Conservation (phyloP, 805 yeast species). For the Nakazawaea pomicola region DNA sequence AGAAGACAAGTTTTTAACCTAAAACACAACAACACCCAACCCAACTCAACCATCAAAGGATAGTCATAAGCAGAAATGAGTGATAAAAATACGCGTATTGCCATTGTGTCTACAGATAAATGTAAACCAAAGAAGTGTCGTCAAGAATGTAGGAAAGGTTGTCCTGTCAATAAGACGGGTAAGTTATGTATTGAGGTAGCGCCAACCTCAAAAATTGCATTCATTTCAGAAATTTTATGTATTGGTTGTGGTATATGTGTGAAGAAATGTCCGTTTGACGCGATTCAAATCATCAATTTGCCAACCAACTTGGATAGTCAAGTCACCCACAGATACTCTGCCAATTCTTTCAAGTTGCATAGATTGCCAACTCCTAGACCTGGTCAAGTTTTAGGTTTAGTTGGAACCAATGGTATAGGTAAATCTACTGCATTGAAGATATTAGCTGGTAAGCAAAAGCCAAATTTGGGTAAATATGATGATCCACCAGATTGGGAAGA, state of each 20-base stretch:
- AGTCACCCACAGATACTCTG: slow-evolving; percentile 96
- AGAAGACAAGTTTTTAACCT: no score
- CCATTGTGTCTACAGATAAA: slow-evolving; percentile 89
- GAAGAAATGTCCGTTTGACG: slow-evolving; percentile 97
- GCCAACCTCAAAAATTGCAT: slow-evolving; percentile 88
- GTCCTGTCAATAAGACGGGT: slow-evolving; percentile 98
- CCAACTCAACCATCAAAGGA: no score
- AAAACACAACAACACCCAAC: no score
- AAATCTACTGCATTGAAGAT: slow-evolving; percentile 96
- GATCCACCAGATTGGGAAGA: slow-evolving; percentile 98
- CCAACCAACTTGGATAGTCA: slow-evolving; percentile 92
- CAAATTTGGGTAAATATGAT: slow-evolving; percentile 90
- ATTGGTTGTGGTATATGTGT: slow-evolving; percentile 99
- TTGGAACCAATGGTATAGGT: slow-evolving; percentile 99
- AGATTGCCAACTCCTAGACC: slow-evolving; percentile 98
- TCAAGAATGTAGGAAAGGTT: slow-evolving; percentile 94
- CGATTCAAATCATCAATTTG: slow-evolving; percentile 90
- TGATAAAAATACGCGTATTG: slow-evolving; percentile 69
- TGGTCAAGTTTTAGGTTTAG: slow-evolving; percentile 96
- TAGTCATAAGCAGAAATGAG: slow-evolving; percentile 25
- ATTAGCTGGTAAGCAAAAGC: slow-evolving; percentile 95
- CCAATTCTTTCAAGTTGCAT: slow-evolving; percentile 95
- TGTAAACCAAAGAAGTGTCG: slow-evolving; percentile 98
- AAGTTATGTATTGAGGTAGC: slow-evolving; percentile 95
- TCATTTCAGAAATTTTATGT: slow-evolving; percentile 89